Evolutionary conservation across 768 basidiomycete species (phyloP), one percentile per base, ranked within the genome.

Genomic region (Rhizopogon rudus): DNA sequence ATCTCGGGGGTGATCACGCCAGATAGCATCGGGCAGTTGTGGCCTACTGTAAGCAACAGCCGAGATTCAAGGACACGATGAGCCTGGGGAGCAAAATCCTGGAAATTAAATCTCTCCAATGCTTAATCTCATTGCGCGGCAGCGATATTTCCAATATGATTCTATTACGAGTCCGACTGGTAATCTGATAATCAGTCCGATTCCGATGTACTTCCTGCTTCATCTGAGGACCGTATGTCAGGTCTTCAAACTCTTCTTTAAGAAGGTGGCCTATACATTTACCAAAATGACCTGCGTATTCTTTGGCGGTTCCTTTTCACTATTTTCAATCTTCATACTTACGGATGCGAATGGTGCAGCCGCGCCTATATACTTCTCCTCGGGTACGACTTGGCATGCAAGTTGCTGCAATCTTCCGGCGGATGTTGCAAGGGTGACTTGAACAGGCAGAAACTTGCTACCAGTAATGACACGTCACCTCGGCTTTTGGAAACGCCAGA

Each of bases 381-480:
- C 73, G 0, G 82, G 83, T 84, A 87, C 86, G 81, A 80, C 78
- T 80, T 14, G 82, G 82, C 40, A 82, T 87, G 2, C 83, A 82
- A 50, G 73, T 81, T 33, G 84, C 82, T 2, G 84, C 81, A 4
- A 60, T 73, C 6, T 89, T 62, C 81, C 74, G 2, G 63, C 74
- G 16, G 87, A 89, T 65, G 81, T 90, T 37, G 66, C 81, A 54
- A 73, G 75, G 40, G 84, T 88, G 40, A 84, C 85, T 25, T 25
- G 25, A 0, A 9, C 31, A 80, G 80, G 7, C 67, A 74, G 40
- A 76, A 72, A 53, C 81, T 83, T 0, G 52, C 70, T 1, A 55
- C 87, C 13, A 66, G 73, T 43, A 88, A 87, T 61, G 73, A 76
- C 59, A 80, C 81, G 25, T 64, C 76, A 9, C 61, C 14, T 86